phyloP scores from a whole-genome alignment of 495 filamentous ascomycete genomes.

The Glarea lozoyensis region DNA sequence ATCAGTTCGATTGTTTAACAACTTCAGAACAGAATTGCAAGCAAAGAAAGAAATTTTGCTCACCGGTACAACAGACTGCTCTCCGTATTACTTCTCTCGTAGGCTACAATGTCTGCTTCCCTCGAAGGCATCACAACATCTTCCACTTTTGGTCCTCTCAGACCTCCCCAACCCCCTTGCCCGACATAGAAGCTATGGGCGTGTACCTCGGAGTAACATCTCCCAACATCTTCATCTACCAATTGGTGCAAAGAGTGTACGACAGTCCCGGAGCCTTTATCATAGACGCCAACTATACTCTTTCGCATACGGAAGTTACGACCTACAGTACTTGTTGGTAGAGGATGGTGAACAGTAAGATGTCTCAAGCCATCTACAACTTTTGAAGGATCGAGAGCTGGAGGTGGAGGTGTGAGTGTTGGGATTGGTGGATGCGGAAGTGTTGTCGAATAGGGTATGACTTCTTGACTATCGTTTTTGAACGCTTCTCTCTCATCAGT shows the following conservation, averaged over 20 bases:
- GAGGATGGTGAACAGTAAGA: constrained; percentile 56
- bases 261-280: constrained; percentile 75
- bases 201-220: constrained; percentile 57
- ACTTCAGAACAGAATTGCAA: constrained; percentile 5
- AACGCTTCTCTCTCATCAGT: constrained; percentile 56
- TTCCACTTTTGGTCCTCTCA: constrained; percentile 66
- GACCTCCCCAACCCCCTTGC: constrained; percentile 77
- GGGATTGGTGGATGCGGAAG: background rate
- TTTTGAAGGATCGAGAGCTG: background rate
- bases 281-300: constrained; percentile 78
- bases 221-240: constrained; percentile 55
- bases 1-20: constrained; percentile 26
- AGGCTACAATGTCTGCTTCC: background rate
- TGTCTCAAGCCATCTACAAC: background rate
- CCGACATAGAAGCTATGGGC: constrained; percentile 66
- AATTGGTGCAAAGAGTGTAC: constrained; percentile 68
- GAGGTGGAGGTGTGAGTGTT: constrained; percentile 27
- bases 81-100: background rate
- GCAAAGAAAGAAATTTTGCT: background rate
- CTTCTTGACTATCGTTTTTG: constrained; percentile 65
- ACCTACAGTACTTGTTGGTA: constrained; percentile 60
- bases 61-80: background rate
- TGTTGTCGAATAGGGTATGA: constrained; percentile 71
- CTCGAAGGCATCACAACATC: constrained; percentile 41
- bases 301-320: constrained; percentile 61